Base-by-base conservation (phyloP, 176 grass and related monocot genomes). In the Lolium perenne region DNA sequence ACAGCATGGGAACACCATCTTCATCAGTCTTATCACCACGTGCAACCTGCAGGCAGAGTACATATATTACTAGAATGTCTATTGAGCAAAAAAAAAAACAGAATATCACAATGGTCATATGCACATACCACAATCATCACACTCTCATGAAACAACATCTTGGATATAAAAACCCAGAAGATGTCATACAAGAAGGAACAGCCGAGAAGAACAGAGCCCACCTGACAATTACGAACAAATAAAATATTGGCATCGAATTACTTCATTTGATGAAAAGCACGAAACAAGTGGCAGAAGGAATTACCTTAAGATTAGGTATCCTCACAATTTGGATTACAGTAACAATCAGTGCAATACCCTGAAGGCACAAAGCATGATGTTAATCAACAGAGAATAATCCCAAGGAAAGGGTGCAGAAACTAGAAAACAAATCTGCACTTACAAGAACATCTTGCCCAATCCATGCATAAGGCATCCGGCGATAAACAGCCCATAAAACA, bases 381-480 rank as follows among this genome's bases (percentile, higher is more conserved):
- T 82, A 72, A 71, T 83, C 7, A 67, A 73, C 15, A 32, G 20
- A 74, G 10, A 81, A 83, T 53, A 76, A 56, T 79, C 38, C 59
- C 48, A 87, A 87, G 45, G 76, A 67, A 67, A 87, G 64, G 6
- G 1, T 40, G 59, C 48, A 22, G 2, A 81, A 86, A 69, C 51
- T 55, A 22, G 2, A 81, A 86, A 69, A 50, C 6, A 58, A 80
- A 67, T 38, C 11, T 70, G 43, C n/a, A 66, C 86, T 84, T 92
- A 99, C 97, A 91, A 99, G 90, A 83, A 99, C 91, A 88, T 99
- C 97, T 96, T 99, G 97, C 46, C 94, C 94, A 79, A 99, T 96
- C 97, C 97, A 99, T 63, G 94, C 94, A 89, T 85, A 94, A 12
- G 86, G 76, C 54, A 80, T 9, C 13, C 77, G 82, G 7, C 87